These are phyloP conservation scores for Rutstroemia sp. DNA, from an alignment of 2,329 filamentous ascomycete species.

Conservation along the genomic window DNA sequence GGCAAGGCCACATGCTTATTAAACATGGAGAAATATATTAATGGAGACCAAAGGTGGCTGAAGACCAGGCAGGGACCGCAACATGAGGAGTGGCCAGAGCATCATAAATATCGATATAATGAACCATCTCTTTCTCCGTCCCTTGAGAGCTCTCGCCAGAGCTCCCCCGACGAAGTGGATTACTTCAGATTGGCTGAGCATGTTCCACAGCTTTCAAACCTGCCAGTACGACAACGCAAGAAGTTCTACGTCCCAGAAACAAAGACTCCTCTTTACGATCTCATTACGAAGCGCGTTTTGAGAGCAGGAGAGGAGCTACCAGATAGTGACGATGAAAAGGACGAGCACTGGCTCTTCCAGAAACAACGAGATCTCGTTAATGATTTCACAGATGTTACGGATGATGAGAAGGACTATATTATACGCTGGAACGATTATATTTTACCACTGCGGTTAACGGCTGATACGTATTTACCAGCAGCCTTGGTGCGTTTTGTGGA, in stretches of 20 bases:
- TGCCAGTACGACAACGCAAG: background rate
- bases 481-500: constrained; percentile 20
- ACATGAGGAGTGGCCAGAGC: constrained; percentile 24
- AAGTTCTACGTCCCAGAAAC: background rate
- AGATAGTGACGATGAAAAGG: constrained; percentile 26
- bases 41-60: constrained; percentile 41
- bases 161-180: constrained; percentile 20
- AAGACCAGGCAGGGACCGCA: constrained; percentile 36
- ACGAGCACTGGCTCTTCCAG: constrained; percentile 26
- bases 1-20: constrained; percentile 37
- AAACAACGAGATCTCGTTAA: constrained; percentile 26
- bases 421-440: constrained; percentile 27
- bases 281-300: constrained; percentile 22
- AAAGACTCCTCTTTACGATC: constrained; percentile 19
- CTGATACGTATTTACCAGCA: constrained; percentile 14
- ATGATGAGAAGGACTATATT: constrained; percentile 27
- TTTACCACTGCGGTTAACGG: constrained; percentile 17
- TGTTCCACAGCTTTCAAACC: background rate
- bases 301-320: constrained; percentile 22
- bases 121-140: constrained; percentile 23
- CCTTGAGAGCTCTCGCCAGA: constrained; percentile 19
- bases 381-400: constrained; percentile 24
- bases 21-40: constrained; percentile 37
- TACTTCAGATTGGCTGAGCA: constrained; percentile 7
- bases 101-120: constrained; percentile 11